Conservation (phyloP, 305 asterid species). For the Fraxinus nigra region DNA sequence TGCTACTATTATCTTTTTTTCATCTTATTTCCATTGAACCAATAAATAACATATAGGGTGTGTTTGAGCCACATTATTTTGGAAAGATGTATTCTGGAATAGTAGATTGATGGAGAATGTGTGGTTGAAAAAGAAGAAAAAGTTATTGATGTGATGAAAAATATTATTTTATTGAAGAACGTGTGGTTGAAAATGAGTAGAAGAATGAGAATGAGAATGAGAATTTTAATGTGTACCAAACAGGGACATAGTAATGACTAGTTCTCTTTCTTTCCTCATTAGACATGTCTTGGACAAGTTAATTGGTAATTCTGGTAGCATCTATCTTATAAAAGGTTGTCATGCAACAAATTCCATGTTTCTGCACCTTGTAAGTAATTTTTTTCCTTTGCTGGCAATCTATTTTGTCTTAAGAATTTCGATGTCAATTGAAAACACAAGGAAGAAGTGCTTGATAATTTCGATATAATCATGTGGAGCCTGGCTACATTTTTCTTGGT, state of each 20-base stretch:
- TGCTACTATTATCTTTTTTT: neutral
- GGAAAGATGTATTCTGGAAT: too few species aligned
- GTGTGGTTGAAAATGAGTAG: too few species aligned
- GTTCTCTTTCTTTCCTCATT: neutral
- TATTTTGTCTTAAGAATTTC: neutral
- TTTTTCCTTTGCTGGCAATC: neutral
- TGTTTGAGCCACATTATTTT: too few species aligned
- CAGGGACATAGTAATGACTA: neutral
- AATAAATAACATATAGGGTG: neutral
- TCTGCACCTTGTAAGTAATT: neutral
- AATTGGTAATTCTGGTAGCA: neutral
- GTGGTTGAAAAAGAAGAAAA: too few species aligned
- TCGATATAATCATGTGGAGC: neutral
- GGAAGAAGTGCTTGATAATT: neutral
- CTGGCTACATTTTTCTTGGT: neutral
- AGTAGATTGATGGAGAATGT: too few species aligned
- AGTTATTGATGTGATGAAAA: too few species aligned
- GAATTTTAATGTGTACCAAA: too few species aligned
- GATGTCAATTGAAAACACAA: neutral
- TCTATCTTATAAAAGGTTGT: neutral
- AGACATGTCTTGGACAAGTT: neutral
- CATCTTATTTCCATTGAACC: conserved; percentile 3
- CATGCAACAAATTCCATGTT: neutral
- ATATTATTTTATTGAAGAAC: too few species aligned
- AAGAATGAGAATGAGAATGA: too few species aligned